Evolutionary conservation across 2,329 filamentous ascomycete genomes (phyloP).

Genomic region (Aspergillus sp.): DNA sequence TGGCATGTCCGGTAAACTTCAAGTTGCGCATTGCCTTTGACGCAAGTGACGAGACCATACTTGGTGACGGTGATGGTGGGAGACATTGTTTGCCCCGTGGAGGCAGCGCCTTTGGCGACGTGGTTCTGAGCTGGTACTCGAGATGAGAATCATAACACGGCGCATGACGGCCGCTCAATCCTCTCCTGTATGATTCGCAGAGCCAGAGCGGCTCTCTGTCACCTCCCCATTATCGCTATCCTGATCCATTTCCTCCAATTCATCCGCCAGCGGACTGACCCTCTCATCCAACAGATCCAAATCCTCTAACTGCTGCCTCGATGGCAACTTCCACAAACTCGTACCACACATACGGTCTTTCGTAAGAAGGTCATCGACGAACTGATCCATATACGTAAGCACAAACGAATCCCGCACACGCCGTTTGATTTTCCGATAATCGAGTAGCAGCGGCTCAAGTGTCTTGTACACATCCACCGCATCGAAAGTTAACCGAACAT

Average conservation of each 20-base stretch:
- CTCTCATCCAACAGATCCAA: conserved; percentile 79
- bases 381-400: conserved; percentile 80
- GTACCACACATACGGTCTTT: conserved; percentile 90
- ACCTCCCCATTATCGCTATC: conserved; percentile 19
- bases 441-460: conserved; percentile 75
- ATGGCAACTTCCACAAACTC: conserved; percentile 84
- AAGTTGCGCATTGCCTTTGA: too few species aligned
- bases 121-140: too few species aligned
- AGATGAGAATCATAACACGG: too few species aligned
- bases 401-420: conserved; percentile 66
- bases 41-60: too few species aligned
- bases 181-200: conserved; percentile 14
- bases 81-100: too few species aligned
- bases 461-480: conserved; percentile 72
- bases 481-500: conserved; percentile 79
- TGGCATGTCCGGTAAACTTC: too few species aligned
- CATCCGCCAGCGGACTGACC: conserved; percentile 72
- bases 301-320: conserved; percentile 76
- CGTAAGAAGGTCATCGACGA: conserved; percentile 82
- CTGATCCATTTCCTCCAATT: conserved; percentile 41
- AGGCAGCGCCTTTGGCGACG: too few species aligned
- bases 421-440: conserved; percentile 75
- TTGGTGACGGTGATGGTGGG: too few species aligned
- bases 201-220: conserved; percentile 17
- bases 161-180: conserved; percentile 17